A percentile compares a stretch with the other conserved stretches of the same genome.
Conservation (phyloP, 306 rosid genomes). For the Clitoria ternatea region DNA sequence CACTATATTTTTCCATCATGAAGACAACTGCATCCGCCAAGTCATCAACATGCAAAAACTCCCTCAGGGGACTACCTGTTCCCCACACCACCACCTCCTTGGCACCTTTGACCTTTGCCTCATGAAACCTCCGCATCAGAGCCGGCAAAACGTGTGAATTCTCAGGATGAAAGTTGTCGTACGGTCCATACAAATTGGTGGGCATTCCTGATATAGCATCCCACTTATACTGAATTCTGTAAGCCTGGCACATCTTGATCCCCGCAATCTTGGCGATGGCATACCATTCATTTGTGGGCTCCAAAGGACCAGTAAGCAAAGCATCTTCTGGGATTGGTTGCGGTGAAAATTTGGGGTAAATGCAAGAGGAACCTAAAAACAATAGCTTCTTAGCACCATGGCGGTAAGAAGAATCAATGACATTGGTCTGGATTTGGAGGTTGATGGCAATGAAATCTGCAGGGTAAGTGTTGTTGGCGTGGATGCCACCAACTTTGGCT, state of each 20-base stretch:
- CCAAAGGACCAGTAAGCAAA: constrained; percentile 76
- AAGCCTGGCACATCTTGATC: constrained; percentile 95
- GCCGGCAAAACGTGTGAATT: constrained; percentile 93
- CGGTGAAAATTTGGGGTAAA: constrained; percentile 94
- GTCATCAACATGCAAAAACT: constrained; percentile 92
- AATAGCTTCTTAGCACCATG: constrained; percentile 68
- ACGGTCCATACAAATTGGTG: constrained; percentile 79
- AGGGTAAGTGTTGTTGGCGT: constrained; percentile 91
- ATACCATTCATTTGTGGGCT: constrained; percentile 98
- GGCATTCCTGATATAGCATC: constrained; percentile 99
- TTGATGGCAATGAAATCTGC: constrained; percentile 85
- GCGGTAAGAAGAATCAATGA: constrained; percentile 72
- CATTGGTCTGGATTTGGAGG: constrained; percentile 91
- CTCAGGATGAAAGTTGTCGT: constrained; percentile 87
- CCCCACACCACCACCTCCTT: constrained; percentile 99
- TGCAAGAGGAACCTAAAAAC: constrained; percentile 90
- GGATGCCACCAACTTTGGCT: constrained; percentile 97
- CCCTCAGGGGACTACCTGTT: constrained; percentile 86
- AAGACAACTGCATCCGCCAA: constrained; percentile 75
- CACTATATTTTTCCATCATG: constrained; percentile 75
- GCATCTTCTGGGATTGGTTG: constrained; percentile 87
- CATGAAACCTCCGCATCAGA: constrained; percentile 90
- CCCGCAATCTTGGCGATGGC: constrained; percentile 96
- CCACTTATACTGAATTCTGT: constrained; percentile 75
- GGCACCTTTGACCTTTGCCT: constrained; percentile 68